phyloP scores from a whole-genome alignment of 2,329 filamentous ascomycete genomes.

The Diaporthe sp. region DNA sequence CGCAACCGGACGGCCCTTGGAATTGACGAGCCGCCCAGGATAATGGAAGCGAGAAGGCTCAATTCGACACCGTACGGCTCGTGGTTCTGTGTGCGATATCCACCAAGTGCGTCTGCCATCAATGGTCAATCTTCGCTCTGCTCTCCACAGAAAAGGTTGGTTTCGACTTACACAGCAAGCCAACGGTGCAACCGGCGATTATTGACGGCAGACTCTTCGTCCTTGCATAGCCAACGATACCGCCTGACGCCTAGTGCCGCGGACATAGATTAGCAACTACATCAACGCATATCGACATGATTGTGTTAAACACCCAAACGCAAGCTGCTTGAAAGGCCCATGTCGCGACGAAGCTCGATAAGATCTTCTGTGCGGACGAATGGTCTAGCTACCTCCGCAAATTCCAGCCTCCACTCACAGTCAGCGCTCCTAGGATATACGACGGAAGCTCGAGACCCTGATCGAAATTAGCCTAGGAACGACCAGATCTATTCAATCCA shows the following conservation, averaged over 20 bases:
- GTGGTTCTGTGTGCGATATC: conserved; percentile 81
- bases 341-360: no score
- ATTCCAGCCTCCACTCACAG: conserved; percentile 31
- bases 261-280: conserved; percentile 6
- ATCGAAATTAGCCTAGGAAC: conserved; percentile 16
- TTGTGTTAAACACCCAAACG: background rate
- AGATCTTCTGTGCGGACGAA: background rate
- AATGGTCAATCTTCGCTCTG: background rate
- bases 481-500: background rate
- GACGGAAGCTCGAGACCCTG: conserved; percentile 40
- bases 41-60: conserved; percentile 87
- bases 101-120: conserved; percentile 78
- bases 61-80: conserved; percentile 89
- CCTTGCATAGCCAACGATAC: conserved; percentile 86
- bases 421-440: conserved; percentile 41
- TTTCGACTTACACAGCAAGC: conserved; percentile 68
- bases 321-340: background rate
- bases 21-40: conserved; percentile 87
- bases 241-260: conserved; percentile 76
- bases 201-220: conserved; percentile 91
- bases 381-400: background rate
- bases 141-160: background rate
- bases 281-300: background rate
- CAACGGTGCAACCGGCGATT: conserved; percentile 86
- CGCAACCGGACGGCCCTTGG: conserved; percentile 86